phyloP scores from a whole-genome alignment of 208 protist genomes.

The Kentomonas sorsogonicus region DNA sequence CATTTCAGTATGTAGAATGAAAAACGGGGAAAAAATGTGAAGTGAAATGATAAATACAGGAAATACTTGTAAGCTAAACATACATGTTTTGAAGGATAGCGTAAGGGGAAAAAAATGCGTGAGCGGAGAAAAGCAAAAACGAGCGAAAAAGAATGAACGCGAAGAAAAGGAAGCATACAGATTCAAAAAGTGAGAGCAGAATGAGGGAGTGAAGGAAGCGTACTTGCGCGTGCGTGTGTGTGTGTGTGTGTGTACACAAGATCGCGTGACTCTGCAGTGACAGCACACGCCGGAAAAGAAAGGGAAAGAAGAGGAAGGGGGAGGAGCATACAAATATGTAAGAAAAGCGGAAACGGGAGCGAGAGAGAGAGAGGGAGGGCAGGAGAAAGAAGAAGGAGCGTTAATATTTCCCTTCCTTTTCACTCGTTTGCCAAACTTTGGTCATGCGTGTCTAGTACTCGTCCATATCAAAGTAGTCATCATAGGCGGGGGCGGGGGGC shows the following conservation, averaged over 20 bases:
- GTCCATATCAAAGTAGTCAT: too few species aligned
- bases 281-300: background rate
- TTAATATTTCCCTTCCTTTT: too few species aligned
- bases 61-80: slow-evolving; percentile 9
- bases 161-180: slow-evolving; percentile 4
- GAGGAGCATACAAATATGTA: slow-evolving; percentile 6
- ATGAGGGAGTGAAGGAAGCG: too few species aligned
- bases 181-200: background rate
- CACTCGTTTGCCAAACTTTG: too few species aligned
- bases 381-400: too few species aligned
- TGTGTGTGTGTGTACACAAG: too few species aligned
- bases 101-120: background rate
- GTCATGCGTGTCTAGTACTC: too few species aligned
- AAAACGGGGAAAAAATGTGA: background rate
- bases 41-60: slow-evolving; percentile 9
- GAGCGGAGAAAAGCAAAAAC: slow-evolving; percentile 12
- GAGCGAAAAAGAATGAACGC: slow-evolving; percentile 5
- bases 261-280: background rate
- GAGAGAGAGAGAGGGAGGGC: background rate
- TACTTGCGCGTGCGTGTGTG: too few species aligned
- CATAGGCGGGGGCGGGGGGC: too few species aligned
- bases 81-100: background rate
- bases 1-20: slow-evolving; percentile 1
- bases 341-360: slow-evolving; percentile 11
- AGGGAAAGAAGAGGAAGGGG: slow-evolving; percentile 5